A percentile compares a stretch with the other conserved stretches of the same genome.
Conservation (phyloP, 2,329 filamentous ascomycete genomes). For the Diaporthe humulicola region DNA sequence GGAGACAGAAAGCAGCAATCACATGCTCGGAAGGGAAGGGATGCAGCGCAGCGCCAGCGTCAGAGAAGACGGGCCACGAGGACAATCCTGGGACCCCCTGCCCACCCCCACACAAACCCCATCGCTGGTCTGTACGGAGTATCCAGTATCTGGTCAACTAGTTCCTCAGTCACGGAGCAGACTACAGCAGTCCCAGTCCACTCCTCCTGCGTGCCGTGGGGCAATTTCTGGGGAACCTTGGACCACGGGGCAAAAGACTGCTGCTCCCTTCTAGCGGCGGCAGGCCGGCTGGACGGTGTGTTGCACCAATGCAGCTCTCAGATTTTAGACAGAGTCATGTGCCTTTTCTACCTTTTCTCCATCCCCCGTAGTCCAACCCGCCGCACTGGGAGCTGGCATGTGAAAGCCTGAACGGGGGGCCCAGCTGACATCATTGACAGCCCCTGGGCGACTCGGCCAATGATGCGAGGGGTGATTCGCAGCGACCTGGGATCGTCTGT, state of each 20-base stretch:
- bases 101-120: constrained; percentile 18
- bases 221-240: constrained; percentile 29
- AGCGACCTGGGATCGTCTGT: not conserved
- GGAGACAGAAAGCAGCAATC: constrained; percentile 6
- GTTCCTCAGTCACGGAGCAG: not conserved
- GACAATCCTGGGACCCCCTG: constrained; percentile 24
- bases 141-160: not conserved
- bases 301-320: constrained; percentile 30
- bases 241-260: not conserved
- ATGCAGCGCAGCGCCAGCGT: constrained; percentile 26
- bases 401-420: constrained; percentile 24
- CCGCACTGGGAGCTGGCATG: constrained; percentile 31
- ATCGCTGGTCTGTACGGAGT: not conserved
- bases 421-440: constrained; percentile 38
- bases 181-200: not conserved
- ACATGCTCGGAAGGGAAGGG: constrained; percentile 21
- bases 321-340: constrained; percentile 35
- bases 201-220: not conserved
- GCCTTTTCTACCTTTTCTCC: constrained; percentile 10
- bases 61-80: constrained; percentile 33
- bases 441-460: constrained; percentile 29
- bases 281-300: constrained; percentile 11
- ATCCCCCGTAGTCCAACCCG: not conserved
- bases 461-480: constrained; percentile 21
- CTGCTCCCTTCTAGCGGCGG: constrained; percentile 25